Conservation (phyloP, 2,329 filamentous ascomycete genomes). For the Sporothrix protearum region DNA sequence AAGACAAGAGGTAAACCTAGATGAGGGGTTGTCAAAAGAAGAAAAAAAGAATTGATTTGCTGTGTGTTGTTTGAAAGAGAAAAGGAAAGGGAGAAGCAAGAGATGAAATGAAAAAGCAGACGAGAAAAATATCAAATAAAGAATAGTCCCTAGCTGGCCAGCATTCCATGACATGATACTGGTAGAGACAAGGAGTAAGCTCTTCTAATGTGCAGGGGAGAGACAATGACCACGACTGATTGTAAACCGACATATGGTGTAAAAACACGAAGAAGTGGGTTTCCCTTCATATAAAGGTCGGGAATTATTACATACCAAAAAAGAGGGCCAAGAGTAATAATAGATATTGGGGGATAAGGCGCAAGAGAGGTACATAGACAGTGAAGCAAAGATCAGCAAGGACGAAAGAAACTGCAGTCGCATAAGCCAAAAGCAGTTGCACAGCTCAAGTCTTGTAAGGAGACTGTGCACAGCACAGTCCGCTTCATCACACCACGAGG, state of each 20-base stretch:
- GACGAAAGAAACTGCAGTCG: neutral
- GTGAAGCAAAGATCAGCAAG: neutral
- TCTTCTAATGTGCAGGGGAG: neutral
- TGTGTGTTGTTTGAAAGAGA: constrained; percentile 19
- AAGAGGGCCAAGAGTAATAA: neutral
- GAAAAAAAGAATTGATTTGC: neutral
- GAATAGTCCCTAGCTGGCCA: neutral
- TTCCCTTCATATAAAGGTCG: constrained; percentile 32
- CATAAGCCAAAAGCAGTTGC: neutral
- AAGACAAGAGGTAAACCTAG: neutral
- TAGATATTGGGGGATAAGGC: neutral
- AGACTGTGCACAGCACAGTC: constrained; percentile 11
- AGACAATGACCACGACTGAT: neutral
- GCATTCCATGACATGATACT: neutral
- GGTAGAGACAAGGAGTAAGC: neutral
- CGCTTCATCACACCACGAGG: constrained; percentile 17
- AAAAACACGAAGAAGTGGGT: constrained; percentile 26
- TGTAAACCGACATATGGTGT: constrained; percentile 27
- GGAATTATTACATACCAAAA: constrained; percentile 12
- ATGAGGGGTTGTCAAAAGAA: neutral
- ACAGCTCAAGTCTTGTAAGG: constrained; percentile 8
- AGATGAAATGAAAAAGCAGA: neutral
- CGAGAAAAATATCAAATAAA: neutral
- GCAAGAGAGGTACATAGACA: constrained; percentile 23
- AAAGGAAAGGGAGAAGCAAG: constrained; percentile 2